Percentiles rank a stretch among this genome's conserved stretches.
Conservation (phyloP, 2,329 filamentous ascomycete genomes). For the Thielaviopsis ethacetica region DNA sequence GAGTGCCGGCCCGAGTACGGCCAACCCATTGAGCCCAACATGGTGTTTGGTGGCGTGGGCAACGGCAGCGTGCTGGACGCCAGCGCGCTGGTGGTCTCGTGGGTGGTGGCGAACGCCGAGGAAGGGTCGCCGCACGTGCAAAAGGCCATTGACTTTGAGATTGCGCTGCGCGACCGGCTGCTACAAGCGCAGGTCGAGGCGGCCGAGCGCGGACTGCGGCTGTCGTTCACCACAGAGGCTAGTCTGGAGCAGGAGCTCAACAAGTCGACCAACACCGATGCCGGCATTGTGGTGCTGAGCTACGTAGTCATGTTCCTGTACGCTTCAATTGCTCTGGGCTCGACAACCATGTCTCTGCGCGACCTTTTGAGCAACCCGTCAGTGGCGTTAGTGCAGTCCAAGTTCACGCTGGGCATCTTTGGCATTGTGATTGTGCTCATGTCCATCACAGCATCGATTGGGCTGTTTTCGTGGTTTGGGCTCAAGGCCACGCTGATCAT, state of each 20-base stretch:
- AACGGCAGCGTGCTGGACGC: slow-evolving; percentile 50
- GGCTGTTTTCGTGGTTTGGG: slow-evolving; percentile 78
- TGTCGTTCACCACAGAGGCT: slow-evolving; percentile 92
- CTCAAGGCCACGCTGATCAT: slow-evolving; percentile 96
- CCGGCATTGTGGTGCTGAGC: slow-evolving; percentile 89
- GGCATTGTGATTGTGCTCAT: slow-evolving; percentile 93
- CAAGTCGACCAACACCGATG: slow-evolving; percentile 96
- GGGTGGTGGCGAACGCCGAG: slow-evolving; percentile 78
- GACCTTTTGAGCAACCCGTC: slow-evolving; percentile 70
- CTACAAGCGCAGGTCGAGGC: slow-evolving; percentile 72
- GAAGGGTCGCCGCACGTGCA: slow-evolving; percentile 56
- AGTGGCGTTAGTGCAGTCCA: slow-evolving; percentile 80
- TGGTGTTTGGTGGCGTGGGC: slow-evolving; percentile 70
- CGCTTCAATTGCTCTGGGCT: slow-evolving; percentile 80
- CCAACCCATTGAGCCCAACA: slow-evolving; percentile 70
- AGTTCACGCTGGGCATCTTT: slow-evolving; percentile 86
- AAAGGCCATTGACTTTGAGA: slow-evolving; percentile 79
- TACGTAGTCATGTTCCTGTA: slow-evolving; percentile 99
- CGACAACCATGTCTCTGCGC: slow-evolving; percentile 61
- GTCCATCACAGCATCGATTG: slow-evolving; percentile 91
- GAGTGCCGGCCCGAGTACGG: slow-evolving; percentile 76
- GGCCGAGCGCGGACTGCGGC: slow-evolving; percentile 54
- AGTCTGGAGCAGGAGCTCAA: slow-evolving; percentile 92
- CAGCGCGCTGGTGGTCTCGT: slow-evolving; percentile 71
- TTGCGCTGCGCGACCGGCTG: slow-evolving; percentile 56